These are phyloP conservation scores for Haplosporangium gracile DNA, from an alignment of 192 early-diverging fungal genomes.

Conservation along the genomic window DNA sequence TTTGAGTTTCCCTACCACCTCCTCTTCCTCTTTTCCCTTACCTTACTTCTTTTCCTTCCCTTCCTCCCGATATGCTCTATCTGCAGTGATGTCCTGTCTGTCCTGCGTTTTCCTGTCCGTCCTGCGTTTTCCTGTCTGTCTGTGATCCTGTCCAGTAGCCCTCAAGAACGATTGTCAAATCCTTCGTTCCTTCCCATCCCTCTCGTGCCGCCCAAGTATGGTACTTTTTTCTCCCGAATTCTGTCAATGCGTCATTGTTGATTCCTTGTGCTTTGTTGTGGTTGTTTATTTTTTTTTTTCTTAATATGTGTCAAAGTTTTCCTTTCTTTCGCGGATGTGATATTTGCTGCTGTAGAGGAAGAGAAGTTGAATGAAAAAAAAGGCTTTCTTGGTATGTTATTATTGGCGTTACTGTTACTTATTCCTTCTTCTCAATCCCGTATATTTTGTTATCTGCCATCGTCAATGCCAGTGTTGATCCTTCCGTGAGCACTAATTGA, in stretches of 20 bases:
- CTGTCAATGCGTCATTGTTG: background rate
- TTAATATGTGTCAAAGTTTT: too few relatives aligned
- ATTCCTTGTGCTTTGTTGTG: background rate
- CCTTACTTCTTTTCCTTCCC: too few relatives aligned
- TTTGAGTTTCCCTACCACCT: too few relatives aligned
- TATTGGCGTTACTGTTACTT: background rate
- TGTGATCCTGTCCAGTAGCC: too few relatives aligned
- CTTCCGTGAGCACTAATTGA: slow-evolving; percentile 41
- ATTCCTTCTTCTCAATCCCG: slow-evolving; percentile 40
- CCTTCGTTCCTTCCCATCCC: too few relatives aligned
- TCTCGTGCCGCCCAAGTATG: too few relatives aligned
- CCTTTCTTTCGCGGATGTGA: background rate
- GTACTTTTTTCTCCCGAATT: background rate
- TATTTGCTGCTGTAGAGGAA: background rate
- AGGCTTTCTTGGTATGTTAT: background rate
- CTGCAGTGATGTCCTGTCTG: too few relatives aligned
- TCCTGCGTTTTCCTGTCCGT: too few relatives aligned
- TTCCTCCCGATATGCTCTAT: too few relatives aligned
- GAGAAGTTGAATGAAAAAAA: background rate
- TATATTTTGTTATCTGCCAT: slow-evolving; percentile 58
- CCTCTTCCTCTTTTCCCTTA: too few relatives aligned
- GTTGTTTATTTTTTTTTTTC: background rate
- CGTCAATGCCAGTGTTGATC: slow-evolving; percentile 48
- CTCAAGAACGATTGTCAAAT: too few relatives aligned
- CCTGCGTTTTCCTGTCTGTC: too few relatives aligned